A percentile compares a stretch with the other conserved stretches of the same genome.
These are phyloP conservation scores for Colletotrichum costaricense DNA, from an alignment of 2,329 filamentous ascomycete genomes.

Conservation along the genomic window DNA sequence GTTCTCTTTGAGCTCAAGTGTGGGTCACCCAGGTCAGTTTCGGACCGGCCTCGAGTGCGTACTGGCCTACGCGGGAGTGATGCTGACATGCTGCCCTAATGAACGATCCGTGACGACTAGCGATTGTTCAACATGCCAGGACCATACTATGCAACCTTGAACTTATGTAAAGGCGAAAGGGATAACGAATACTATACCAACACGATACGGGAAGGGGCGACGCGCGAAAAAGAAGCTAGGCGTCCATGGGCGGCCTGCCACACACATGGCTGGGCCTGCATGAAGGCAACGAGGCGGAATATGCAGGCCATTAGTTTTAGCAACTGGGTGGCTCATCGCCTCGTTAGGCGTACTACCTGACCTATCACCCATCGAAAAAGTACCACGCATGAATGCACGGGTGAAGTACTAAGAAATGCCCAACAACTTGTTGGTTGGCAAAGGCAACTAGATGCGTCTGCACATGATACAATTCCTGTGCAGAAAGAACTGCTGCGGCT, in stretches of 20 bases:
- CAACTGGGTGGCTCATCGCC: background rate
- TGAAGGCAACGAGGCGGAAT: slow-evolving; percentile 7
- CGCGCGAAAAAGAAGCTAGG: background rate
- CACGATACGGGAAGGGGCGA: no score
- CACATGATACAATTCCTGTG: no score
- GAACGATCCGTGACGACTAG: no score
- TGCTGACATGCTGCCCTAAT: background rate
- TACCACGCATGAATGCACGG: no score
- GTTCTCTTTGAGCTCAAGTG: background rate
- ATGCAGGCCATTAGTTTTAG: background rate
- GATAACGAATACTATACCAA: background rate
- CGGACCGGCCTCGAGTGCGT: background rate
- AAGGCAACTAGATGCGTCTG: no score
- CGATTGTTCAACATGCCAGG: background rate
- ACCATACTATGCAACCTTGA: background rate
- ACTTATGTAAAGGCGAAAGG: background rate
- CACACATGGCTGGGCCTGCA: background rate
- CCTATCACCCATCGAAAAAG: no score
- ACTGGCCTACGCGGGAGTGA: background rate
- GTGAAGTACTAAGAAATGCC: no score
- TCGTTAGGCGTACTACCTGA: background rate
- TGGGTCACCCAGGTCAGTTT: background rate
- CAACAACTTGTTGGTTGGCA: no score
- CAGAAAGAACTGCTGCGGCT: no score
- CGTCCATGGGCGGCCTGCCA: background rate